Conservation (phyloP, 441 rosid genomes). For the Isatis lusitanica region DNA sequence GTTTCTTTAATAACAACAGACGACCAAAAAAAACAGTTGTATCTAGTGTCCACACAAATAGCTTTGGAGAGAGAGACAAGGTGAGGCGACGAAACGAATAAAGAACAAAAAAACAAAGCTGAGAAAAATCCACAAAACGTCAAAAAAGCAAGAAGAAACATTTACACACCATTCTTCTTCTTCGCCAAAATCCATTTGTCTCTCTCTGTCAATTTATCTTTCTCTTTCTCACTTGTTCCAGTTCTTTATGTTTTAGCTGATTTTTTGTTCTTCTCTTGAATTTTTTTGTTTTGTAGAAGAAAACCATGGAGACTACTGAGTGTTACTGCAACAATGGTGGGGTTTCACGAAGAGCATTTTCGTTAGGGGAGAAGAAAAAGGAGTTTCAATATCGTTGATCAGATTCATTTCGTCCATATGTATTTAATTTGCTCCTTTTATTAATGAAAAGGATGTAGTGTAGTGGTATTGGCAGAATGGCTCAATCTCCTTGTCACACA, state of each 20-base stretch:
- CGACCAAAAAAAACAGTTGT: no score
- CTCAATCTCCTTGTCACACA: conserved; percentile 57
- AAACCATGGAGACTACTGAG: conserved; percentile 4
- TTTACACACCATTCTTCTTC: background rate
- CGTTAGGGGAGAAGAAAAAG: background rate
- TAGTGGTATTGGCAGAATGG: conserved; percentile 86
- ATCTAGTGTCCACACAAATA: conserved; percentile 21
- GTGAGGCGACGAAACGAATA: conserved; percentile 31
- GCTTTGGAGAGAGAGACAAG: conserved; percentile 10
- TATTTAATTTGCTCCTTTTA: background rate
- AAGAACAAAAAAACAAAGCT: conserved; percentile 11
- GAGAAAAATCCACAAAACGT: conserved; percentile 21
- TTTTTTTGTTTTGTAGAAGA: conserved; percentile 12
- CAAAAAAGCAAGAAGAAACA: background rate
- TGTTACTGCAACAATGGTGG: conserved; percentile 10
- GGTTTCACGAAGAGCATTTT: conserved; percentile 2
- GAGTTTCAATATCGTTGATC: conserved; percentile 3
- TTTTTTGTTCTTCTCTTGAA: background rate
- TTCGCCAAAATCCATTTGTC: background rate
- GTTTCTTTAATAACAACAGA: no score
- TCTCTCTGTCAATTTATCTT: background rate
- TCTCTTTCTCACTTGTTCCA: background rate
- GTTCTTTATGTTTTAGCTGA: background rate
- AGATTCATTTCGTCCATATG: conserved; percentile 5
- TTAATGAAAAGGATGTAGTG: background rate